These are phyloP conservation scores for Macadamia tetraphylla DNA, from an alignment of 164 flowering plant genomes.

Conservation along the genomic window DNA sequence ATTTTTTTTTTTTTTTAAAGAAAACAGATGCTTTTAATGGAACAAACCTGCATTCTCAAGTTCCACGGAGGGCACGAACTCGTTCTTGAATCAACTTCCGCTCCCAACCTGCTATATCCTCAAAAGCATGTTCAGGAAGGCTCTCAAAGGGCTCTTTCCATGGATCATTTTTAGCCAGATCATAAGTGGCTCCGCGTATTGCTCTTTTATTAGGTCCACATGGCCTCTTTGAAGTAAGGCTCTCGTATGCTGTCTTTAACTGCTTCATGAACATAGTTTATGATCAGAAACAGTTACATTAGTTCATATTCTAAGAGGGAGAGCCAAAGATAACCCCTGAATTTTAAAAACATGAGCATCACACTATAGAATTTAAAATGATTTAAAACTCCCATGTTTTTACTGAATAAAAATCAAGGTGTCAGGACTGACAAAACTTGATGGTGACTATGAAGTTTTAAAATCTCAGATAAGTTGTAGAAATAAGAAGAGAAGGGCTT, in stretches of 20 bases:
- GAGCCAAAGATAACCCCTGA: background rate
- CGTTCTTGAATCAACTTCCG: slow-evolving; percentile 73
- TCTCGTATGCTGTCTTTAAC: slow-evolving; percentile 67
- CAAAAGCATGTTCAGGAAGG: slow-evolving; percentile 80
- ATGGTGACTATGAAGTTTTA: too few relatives aligned
- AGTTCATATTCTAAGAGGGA: background rate
- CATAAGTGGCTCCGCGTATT: slow-evolving; percentile 87
- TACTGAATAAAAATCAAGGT: too few relatives aligned
- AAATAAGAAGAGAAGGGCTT: background rate
- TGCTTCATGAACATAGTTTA: slow-evolving; percentile 26
- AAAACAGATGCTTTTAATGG: background rate
- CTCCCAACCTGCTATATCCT: slow-evolving; percentile 78
- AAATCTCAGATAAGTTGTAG: too few relatives aligned
- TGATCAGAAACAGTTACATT: background rate
- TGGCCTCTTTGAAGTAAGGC: slow-evolving; percentile 70
- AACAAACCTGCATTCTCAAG: slow-evolving; percentile 30
- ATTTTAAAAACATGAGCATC: background rate
- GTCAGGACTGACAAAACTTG: too few relatives aligned
- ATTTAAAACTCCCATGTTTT: too few relatives aligned
- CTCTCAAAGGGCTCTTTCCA: slow-evolving; percentile 88
- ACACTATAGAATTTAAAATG: background rate
- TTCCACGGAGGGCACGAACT: slow-evolving; percentile 68
- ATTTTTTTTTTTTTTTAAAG: too few relatives aligned
- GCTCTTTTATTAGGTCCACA: slow-evolving; percentile 88
- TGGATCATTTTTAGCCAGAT: slow-evolving; percentile 73